These are phyloP conservation scores for Abrus precatorius DNA, from an alignment of 306 rosid genomes.

Conservation along the genomic window DNA sequence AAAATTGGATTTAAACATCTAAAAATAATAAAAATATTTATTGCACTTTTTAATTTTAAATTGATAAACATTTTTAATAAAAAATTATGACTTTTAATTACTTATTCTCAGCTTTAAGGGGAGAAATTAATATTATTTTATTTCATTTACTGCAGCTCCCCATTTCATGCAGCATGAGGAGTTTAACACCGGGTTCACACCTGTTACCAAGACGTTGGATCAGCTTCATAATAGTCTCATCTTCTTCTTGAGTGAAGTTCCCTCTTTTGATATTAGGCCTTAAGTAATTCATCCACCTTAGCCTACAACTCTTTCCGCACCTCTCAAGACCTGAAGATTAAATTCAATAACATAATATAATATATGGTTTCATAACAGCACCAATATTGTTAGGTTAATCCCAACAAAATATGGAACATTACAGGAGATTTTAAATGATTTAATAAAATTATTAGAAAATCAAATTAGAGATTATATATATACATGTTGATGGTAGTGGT, in stretches of 20 bases:
- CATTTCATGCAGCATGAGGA: background rate
- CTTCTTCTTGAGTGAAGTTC: constrained; percentile 31
- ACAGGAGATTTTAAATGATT: background rate
- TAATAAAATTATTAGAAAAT: background rate
- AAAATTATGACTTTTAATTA: too few species aligned
- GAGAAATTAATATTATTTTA: too few species aligned
- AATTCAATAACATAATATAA: background rate
- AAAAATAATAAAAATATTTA: too few species aligned
- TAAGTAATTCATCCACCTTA: constrained; percentile 76
- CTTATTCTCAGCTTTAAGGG: too few species aligned
- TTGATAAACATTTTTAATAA: too few species aligned
- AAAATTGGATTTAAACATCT: too few species aligned
- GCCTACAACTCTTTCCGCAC: constrained; percentile 82
- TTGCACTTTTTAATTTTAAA: too few species aligned
- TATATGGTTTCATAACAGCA: background rate
- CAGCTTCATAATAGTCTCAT: constrained; percentile 8
- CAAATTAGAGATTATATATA: too few species aligned
- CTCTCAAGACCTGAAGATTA: constrained; percentile 57
- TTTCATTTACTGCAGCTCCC: background rate
- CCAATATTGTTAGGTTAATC: background rate
- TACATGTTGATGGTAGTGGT: too few species aligned
- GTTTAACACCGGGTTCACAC: background rate
- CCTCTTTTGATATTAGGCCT: constrained; percentile 66
- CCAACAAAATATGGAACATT: background rate
- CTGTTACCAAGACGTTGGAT: constrained; percentile 52